A percentile compares a stretch with the other conserved stretches of the same genome.
These are phyloP conservation scores for Immersiella caudata DNA, from an alignment of 495 filamentous ascomycete species.

Conservation along the genomic window DNA sequence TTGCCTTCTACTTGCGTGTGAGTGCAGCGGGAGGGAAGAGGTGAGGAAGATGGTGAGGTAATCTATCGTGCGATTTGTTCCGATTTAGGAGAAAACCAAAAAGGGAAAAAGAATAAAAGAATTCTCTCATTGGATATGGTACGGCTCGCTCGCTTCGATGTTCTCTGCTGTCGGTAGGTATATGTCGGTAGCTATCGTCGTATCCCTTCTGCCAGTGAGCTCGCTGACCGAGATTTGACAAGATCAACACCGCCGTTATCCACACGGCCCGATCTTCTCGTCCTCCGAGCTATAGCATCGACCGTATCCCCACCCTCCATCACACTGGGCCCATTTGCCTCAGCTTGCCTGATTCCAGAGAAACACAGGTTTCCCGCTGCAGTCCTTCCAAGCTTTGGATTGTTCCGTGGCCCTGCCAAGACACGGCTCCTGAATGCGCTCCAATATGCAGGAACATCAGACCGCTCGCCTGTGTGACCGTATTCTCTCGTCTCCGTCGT, in stretches of 20 bases:
- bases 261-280: not conserved
- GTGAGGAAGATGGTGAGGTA: conserved; percentile 11
- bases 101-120: not conserved
- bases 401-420: conserved; percentile 14
- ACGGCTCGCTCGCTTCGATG: conserved; percentile 2
- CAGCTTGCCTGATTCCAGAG: not conserved
- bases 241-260: not conserved
- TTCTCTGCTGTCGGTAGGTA: not conserved
- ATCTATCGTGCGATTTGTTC: conserved; percentile 13
- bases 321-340: not conserved
- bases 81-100: conserved; percentile 14
- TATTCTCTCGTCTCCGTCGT: not conserved
- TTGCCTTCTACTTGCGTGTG: not conserved
- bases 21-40: not conserved
- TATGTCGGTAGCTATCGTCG: conserved; percentile 3
- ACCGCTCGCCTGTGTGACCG: not conserved
- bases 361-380: not conserved
- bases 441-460: conserved; percentile 5
- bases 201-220: not conserved
- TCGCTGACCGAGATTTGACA: not conserved
- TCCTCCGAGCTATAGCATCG: not conserved
- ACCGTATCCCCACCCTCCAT: not conserved
- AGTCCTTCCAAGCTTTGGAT: conserved; percentile 6
- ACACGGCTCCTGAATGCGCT: conserved; percentile 12
- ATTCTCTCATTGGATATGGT: not conserved